Percentiles rank a stretch among this genome's conserved stretches.
Conservation (phyloP, 768 basidiomycete genomes). For the Pleurotus salmoneostramineus region DNA sequence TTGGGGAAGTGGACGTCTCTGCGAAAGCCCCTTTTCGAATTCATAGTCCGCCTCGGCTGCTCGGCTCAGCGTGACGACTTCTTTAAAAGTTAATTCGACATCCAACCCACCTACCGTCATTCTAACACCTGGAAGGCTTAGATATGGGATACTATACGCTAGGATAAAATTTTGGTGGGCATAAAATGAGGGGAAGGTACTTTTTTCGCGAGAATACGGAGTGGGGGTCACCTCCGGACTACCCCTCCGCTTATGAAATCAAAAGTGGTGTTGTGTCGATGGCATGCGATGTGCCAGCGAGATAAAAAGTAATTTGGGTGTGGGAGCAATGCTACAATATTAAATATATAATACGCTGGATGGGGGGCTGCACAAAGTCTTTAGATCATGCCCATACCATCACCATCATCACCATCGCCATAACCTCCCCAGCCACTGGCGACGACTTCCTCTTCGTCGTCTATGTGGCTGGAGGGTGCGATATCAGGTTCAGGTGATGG, state of each 20-base stretch:
- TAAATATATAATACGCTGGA: not conserved
- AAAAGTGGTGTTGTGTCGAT: not conserved
- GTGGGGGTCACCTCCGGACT: no score
- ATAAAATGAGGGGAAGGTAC: no score
- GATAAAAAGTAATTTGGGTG: not conserved
- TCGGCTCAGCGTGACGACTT: no score
- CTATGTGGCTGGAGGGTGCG: slow-evolving; percentile 26
- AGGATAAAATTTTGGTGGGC: no score
- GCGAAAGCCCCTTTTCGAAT: no score
- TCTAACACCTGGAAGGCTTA: no score
- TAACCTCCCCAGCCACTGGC: slow-evolving; percentile 74
- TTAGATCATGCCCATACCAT: slow-evolving; percentile 71
- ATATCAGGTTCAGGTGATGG: slow-evolving; percentile 22
- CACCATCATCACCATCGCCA: slow-evolving; percentile 65
- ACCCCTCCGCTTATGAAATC: not conserved
- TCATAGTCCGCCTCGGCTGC: no score
- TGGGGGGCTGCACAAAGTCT: not conserved
- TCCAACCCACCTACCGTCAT: no score
- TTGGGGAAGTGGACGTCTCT: no score
- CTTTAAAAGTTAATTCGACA: no score
- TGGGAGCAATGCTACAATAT: not conserved
- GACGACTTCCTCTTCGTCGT: slow-evolving; percentile 57
- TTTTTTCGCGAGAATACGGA: no score
- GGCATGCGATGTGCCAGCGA: not conserved
- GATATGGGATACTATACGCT: no score